Percentiles rank a stretch among this genome's conserved stretches.
These are phyloP conservation scores for Heliamphora ciliata DNA, from an alignment of 179 eudicot genomes.

Conservation along the genomic window DNA sequence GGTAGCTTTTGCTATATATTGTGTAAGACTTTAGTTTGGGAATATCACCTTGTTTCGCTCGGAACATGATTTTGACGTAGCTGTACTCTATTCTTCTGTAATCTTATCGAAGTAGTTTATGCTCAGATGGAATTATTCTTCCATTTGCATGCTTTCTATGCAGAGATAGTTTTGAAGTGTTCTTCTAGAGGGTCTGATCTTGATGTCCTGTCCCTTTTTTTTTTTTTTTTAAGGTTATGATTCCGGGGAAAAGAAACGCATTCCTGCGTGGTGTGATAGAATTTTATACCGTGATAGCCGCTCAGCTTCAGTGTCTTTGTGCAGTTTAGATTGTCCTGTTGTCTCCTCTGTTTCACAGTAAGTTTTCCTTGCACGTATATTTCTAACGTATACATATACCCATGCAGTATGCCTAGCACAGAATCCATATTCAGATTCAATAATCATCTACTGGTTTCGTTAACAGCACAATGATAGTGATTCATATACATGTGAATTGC, in stretches of 20 bases:
- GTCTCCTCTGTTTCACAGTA: conserved; percentile 70
- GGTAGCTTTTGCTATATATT: conserved; percentile 37
- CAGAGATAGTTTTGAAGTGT: background rate
- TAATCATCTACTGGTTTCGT: conserved; percentile 6
- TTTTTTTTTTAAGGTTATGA: too few species aligned
- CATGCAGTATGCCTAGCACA: background rate
- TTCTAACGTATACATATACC: background rate
- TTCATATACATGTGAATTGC: background rate
- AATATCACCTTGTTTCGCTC: background rate
- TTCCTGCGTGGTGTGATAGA: conserved; percentile 99
- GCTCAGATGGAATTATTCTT: background rate
- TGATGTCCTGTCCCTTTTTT: conserved; percentile 4
- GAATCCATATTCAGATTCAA: background rate
- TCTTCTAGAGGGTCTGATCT: conserved; percentile 1
- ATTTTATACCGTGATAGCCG: conserved; percentile 88
- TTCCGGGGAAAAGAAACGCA: conserved; percentile 91
- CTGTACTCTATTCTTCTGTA: background rate
- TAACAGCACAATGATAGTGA: background rate
- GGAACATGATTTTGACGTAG: background rate
- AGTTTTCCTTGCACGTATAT: conserved; percentile 24
- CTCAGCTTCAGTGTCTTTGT: conserved; percentile 54
- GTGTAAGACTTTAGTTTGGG: background rate
- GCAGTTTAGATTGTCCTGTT: conserved; percentile 91
- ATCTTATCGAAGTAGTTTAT: background rate
- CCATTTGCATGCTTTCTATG: background rate